phyloP scores from a whole-genome alignment of 1,284 basidiomycete species.

The Anthracocystis setariae region DNA sequence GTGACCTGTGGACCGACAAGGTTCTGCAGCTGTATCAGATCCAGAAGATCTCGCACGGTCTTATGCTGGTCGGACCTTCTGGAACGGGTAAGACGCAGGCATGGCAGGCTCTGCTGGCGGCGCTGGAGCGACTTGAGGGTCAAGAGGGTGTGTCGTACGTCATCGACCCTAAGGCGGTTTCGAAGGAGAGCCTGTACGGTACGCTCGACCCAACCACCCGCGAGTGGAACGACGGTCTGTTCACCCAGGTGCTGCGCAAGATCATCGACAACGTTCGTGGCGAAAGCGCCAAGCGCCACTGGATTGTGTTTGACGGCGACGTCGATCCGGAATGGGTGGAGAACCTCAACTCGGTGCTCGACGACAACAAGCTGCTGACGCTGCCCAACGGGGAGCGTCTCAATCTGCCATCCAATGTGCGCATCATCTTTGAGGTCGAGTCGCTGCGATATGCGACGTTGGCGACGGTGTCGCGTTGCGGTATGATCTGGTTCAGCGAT shows the following conservation, averaged over 20 bases:
- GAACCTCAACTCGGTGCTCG: conserved; percentile 92
- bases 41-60: conserved; percentile 98
- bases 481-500: conserved; percentile 99
- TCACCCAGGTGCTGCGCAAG: conserved; percentile 96
- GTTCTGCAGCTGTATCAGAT: conserved; percentile 98
- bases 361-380: conserved; percentile 98
- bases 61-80: conserved; percentile 99
- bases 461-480: conserved; percentile 98
- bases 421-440: conserved; percentile 99
- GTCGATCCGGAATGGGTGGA: conserved; percentile 99
- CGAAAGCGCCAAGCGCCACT: conserved; percentile 94
- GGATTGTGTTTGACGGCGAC: conserved; percentile 99
- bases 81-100: conserved; percentile 97
- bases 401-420: conserved; percentile 93
- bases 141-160: conserved; percentile 93
- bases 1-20: conserved; percentile 92
- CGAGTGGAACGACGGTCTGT: conserved; percentile 99
- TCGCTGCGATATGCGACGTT: conserved; percentile 96
- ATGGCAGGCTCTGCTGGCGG: conserved; percentile 91
- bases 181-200: conserved; percentile 97
- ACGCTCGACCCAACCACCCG: conserved; percentile 96
- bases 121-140: conserved; percentile 90
- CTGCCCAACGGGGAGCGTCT: conserved; percentile 98
- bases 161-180: conserved; percentile 98
- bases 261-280: conserved; percentile 99